phyloP scores from a whole-genome alignment of 495 filamentous ascomycete genomes.

The Trichoderma asperelloides region DNA sequence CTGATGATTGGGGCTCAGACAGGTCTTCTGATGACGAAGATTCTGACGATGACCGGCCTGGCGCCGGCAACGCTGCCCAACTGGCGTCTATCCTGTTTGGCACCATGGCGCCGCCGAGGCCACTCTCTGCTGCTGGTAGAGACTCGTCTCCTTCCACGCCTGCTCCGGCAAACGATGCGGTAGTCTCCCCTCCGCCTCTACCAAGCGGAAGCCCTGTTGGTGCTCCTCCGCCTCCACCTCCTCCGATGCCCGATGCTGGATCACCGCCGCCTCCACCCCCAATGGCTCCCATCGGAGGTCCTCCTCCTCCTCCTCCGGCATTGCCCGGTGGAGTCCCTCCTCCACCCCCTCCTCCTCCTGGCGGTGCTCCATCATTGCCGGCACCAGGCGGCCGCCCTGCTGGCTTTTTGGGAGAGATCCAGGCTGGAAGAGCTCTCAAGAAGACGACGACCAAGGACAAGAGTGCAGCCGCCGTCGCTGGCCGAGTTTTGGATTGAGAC shows the following conservation, averaged over 20 bases:
- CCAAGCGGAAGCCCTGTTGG: constrained; percentile 28
- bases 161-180: constrained; percentile 23
- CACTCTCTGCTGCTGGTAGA: constrained; percentile 72
- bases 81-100: constrained; percentile 92
- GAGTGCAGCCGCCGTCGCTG: constrained; percentile 59
- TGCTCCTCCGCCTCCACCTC: constrained; percentile 28
- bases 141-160: constrained; percentile 45
- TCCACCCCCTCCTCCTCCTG: constrained; percentile 36
- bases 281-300: constrained; percentile 41
- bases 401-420: constrained; percentile 71
- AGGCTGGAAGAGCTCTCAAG: constrained; percentile 63
- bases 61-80: constrained; percentile 75
- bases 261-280: constrained; percentile 46
- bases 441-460: constrained; percentile 82
- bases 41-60: constrained; percentile 60
- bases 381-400: constrained; percentile 39
- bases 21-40: constrained; percentile 66
- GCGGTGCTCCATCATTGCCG: constrained; percentile 26
- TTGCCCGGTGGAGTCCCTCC: constrained; percentile 46
- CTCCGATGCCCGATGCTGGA: constrained; percentile 32
- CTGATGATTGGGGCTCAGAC: constrained; percentile 84
- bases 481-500: constrained; percentile 51
- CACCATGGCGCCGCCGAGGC: constrained; percentile 91
- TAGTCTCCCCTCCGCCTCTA: constrained; percentile 24
- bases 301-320: constrained; percentile 45